These are phyloP conservation scores for Daedalea quercina DNA, from an alignment of 768 basidiomycete genomes.

Conservation along the genomic window DNA sequence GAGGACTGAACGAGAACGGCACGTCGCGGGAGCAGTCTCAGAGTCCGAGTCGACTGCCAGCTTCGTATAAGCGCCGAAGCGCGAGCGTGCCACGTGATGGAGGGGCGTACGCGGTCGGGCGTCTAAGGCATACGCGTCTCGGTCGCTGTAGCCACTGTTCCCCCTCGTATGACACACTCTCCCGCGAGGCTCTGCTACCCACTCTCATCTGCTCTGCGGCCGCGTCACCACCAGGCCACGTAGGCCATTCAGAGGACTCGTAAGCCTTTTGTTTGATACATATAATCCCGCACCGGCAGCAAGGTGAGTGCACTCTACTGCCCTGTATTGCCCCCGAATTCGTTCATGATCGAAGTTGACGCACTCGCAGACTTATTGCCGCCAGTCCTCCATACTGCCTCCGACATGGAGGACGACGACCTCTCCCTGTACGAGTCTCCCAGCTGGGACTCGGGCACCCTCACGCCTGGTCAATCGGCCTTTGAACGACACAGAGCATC, in stretches of 20 bases:
- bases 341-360: background rate
- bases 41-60: too few species aligned
- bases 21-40: too few species aligned
- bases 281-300: background rate
- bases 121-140: slow-evolving; percentile 3
- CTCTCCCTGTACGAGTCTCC: slow-evolving; percentile 41
- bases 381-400: slow-evolving; percentile 5
- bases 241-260: slow-evolving; percentile 15
- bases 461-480: slow-evolving; percentile 24
- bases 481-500: slow-evolving; percentile 54
- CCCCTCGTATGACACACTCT: background rate
- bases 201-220: background rate
- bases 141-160: background rate
- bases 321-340: background rate
- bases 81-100: background rate
- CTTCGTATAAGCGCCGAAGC: background rate
- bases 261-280: slow-evolving; percentile 13
- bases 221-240: slow-evolving; percentile 12
- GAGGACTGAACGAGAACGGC: too few species aligned
- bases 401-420: slow-evolving; percentile 54
- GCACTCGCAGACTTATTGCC: background rate
- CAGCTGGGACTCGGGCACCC: slow-evolving; percentile 22
- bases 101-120: slow-evolving; percentile 1
- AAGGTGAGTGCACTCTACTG: slow-evolving; percentile 9
- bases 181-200: background rate